These are phyloP conservation scores for Leucocoprinus birnbaumii DNA, from an alignment of 768 basidiomycete genomes.

Conservation along the genomic window DNA sequence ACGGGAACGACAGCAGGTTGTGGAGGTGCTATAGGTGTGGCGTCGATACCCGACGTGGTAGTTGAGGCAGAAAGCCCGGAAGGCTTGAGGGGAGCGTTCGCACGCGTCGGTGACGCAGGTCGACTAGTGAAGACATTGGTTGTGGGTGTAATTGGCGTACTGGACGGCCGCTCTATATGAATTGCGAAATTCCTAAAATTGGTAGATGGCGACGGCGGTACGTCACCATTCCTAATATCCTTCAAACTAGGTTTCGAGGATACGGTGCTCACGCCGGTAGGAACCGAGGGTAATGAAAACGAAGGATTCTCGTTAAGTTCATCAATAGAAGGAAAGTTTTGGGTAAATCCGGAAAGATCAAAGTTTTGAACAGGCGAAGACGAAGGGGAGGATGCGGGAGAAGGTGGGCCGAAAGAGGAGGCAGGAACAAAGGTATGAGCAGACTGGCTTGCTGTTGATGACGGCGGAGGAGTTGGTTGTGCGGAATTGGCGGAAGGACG, in stretches of 20 bases:
- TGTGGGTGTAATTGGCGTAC: slow-evolving; percentile 64
- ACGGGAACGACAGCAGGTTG: slow-evolving; percentile 18
- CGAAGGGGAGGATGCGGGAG: slow-evolving; percentile 60
- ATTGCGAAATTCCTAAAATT: slow-evolving; percentile 36
- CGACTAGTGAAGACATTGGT: slow-evolving; percentile 56
- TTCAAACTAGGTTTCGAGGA: slow-evolving; percentile 22
- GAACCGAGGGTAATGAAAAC: slow-evolving; percentile 47
- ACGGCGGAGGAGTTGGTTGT: slow-evolving; percentile 25
- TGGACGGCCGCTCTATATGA: slow-evolving; percentile 58
- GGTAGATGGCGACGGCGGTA: slow-evolving; percentile 25
- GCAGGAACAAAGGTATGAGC: slow-evolving; percentile 69
- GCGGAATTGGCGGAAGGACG: slow-evolving; percentile 25
- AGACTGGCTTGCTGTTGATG: slow-evolving; percentile 36
- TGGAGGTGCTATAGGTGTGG: slow-evolving; percentile 35
- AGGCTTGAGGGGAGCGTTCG: slow-evolving; percentile 25
- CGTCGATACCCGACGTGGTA: slow-evolving; percentile 10
- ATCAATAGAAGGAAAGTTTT: slow-evolving; percentile 75
- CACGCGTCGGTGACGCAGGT: slow-evolving; percentile 53
- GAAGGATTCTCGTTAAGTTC: slow-evolving; percentile 61
- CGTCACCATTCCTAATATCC: slow-evolving; percentile 22
- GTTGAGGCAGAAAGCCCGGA: slow-evolving; percentile 32
- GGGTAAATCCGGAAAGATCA: slow-evolving; percentile 55
- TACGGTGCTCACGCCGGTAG: slow-evolving; percentile 32
- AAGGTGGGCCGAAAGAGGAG: slow-evolving; percentile 72
- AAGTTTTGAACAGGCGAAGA: slow-evolving; percentile 56